Percentiles rank a stretch among this genome's conserved stretches.
phyloP scores from a whole-genome alignment of 208 protist species.

The Leishmania tropica region DNA sequence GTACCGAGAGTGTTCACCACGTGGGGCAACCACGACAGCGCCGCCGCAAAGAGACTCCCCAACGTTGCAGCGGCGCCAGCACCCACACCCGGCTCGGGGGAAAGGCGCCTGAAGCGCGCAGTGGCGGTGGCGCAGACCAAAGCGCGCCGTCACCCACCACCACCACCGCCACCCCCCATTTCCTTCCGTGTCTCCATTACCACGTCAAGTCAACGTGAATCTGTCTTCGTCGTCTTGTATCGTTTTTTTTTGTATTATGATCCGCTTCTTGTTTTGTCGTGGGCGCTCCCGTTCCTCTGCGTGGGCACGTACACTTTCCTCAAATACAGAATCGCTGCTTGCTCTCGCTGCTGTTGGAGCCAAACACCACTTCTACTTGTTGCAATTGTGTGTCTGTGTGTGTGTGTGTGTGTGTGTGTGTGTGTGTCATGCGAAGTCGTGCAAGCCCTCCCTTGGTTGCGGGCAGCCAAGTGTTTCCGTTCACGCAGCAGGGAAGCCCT shows the following conservation, averaged over 20 bases:
- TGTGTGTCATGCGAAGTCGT: not conserved
- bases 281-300: not conserved
- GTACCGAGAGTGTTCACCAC: too few species aligned
- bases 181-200: not conserved
- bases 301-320: too few species aligned
- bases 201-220: not conserved
- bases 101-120: not conserved
- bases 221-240: not conserved
- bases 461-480: not conserved
- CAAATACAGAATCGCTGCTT: not conserved
- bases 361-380: not conserved
- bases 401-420: not conserved
- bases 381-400: not conserved
- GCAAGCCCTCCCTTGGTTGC: not conserved
- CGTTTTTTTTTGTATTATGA: not conserved
- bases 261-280: not conserved
- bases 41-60: not conserved
- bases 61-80: conserved; percentile 1
- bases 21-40: not conserved
- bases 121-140: not conserved
- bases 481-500: not conserved
- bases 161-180: not conserved
- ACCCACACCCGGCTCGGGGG: not conserved
- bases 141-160: not conserved
- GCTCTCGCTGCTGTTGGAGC: not conserved